A percentile compares a stretch with the other conserved stretches of the same genome.
These are phyloP conservation scores for Arachis stenosperma DNA, from an alignment of 306 rosid genomes.

Conservation along the genomic window DNA sequence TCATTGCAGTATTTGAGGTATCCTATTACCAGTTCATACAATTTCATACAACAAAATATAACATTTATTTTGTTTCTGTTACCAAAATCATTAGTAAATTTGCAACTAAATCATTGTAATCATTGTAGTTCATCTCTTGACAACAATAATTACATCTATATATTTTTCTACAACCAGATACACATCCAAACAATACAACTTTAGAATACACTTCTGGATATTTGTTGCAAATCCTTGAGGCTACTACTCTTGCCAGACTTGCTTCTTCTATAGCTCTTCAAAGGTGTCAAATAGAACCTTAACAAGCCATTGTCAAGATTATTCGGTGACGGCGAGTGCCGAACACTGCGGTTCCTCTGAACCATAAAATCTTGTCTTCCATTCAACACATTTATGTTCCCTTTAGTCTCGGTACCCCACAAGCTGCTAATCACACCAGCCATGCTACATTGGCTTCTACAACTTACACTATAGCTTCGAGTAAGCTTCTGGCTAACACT, in stretches of 20 bases:
- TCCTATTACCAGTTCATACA: conserved; percentile 17
- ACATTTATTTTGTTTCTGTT: conserved; percentile 35
- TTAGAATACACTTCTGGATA: conserved; percentile 60
- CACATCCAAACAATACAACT: conserved; percentile 40
- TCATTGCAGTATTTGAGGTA: conserved; percentile 17
- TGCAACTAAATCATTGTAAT: conserved; percentile 41
- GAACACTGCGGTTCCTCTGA: conserved; percentile 69
- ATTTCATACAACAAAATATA: conserved; percentile 12
- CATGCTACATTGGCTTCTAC: conserved; percentile 51
- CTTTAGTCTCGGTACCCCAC: conserved; percentile 45
- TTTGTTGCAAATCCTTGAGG: conserved; percentile 51
- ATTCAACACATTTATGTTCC: conserved; percentile 44
- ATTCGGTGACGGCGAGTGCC: conserved; percentile 59
- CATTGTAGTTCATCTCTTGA: conserved; percentile 41
- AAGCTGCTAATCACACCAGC: conserved; percentile 46
- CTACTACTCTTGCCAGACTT: conserved; percentile 57
- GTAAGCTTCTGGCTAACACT: conserved; percentile 73
- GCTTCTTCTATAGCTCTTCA: conserved; percentile 70
- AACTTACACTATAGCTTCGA: conserved; percentile 78
- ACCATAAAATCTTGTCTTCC: conserved; percentile 56
- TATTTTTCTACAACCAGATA: conserved; percentile 62
- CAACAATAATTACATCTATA: conserved; percentile 45
- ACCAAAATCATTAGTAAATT: conserved; percentile 42
- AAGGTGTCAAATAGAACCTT: conserved; percentile 80
- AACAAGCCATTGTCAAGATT: conserved; percentile 66